Base-by-base conservation (phyloP, 192 early-diverging fungal genomes). In the Phycomyces blakesleeanus region DNA sequence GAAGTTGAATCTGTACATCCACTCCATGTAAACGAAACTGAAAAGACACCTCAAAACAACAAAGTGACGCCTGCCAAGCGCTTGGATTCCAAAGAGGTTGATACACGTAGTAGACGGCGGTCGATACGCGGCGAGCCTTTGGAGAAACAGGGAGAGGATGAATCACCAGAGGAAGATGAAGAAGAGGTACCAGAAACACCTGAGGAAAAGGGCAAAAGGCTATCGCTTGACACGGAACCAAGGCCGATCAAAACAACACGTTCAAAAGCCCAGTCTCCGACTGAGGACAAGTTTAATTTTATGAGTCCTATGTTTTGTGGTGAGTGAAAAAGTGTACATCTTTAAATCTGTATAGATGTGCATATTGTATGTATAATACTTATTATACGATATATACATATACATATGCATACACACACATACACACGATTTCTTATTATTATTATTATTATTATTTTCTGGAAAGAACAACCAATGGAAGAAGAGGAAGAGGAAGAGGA, bases 101-200 rank as follows among this genome's bases (percentile, higher is more conserved):
- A 47, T 47, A 47, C 44, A n/a, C 44, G 44, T 18, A 47, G 44
- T 12, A 2, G 44, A 47, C 44, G 44, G 2, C 44, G 44, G 11
- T 47, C 44, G 2, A 47, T 47, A n/a, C 44, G 44, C 18, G 44
- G 44, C 3, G 44, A 47, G 11, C 44, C 44, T 6, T 3, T 18
- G 12, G 42, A 49, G 10, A 71, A 77, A 54, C 66, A 66, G 37
- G 60, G 73, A 3, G 72, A 68, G 18, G 72, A 68, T 6, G 62
- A 74, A 7, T 34, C 29, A 34, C 29, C 29, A 5, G 58, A 57
- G 11, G 66, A 53, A n/a, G 63, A 47, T 1, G 39, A 52, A 8
- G 58, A 40, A 60, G 67, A 56, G n/a, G 51, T 16, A 26, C 51
- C 47, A 18, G 64, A 54, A 4, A 59, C 63, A 12, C 57, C 68